A percentile compares a stretch with the other conserved stretches of the same genome.
Evolutionary conservation across 768 basidiomycete species (phyloP).

Genomic region (Suillus subalutaceus): DNA sequence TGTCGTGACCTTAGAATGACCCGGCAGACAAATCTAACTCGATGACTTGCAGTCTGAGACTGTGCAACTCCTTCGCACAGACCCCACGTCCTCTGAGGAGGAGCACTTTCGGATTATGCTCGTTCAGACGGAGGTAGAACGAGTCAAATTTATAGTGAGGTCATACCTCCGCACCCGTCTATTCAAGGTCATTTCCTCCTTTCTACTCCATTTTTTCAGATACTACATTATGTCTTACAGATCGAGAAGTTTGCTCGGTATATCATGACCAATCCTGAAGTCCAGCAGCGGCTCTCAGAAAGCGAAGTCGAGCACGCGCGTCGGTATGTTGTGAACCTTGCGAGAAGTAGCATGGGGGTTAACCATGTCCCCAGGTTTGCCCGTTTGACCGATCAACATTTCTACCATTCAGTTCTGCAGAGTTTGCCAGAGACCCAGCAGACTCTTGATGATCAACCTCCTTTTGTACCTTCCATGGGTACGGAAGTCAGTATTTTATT

Average conservation of each 20-base stretch:
- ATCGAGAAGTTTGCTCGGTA: constrained; percentile 87
- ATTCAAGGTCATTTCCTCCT: constrained; percentile 64
- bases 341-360: constrained; percentile 5
- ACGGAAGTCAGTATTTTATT: constrained; percentile 28
- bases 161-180: constrained; percentile 87
- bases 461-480: constrained; percentile 80
- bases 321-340: constrained; percentile 46
- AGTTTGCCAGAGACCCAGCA: constrained; percentile 78
- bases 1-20: constrained; percentile 1
- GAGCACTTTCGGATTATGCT: constrained; percentile 93
- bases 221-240: constrained; percentile 43
- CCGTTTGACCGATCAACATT: constrained; percentile 74
- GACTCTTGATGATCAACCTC: constrained; percentile 72
- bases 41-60: constrained; percentile 62
- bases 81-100: constrained; percentile 86
- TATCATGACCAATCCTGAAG: constrained; percentile 67
- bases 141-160: constrained; percentile 89
- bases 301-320: constrained; percentile 83
- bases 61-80: constrained; percentile 74
- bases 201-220: constrained; percentile 11
- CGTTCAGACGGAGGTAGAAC: constrained; percentile 92
- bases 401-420: constrained; percentile 78
- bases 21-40: constrained; percentile 4
- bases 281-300: constrained; percentile 80
- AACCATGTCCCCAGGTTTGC: constrained; percentile 58